A percentile compares a stretch with the other conserved stretches of the same genome.
phyloP scores from a whole-genome alignment of 306 rosid species.

The Fagus crenata region DNA sequence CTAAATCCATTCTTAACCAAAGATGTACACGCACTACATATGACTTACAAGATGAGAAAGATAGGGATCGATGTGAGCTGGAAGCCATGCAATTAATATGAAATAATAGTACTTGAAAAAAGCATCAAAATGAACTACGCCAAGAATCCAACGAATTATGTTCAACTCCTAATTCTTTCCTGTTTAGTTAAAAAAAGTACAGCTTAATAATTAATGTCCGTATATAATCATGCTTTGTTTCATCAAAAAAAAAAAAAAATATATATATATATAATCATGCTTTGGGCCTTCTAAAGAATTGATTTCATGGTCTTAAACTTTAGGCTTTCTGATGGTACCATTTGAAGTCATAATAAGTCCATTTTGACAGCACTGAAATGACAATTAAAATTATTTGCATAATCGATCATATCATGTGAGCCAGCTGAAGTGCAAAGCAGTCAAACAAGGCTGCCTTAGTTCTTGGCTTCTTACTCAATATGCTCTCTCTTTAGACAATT shows the following conservation, averaged over 20 bases:
- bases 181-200: neutral
- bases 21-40: neutral
- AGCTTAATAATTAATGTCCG: neutral
- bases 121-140: conserved; percentile 7
- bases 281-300: neutral
- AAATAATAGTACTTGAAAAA: neutral
- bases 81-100: conserved; percentile 12
- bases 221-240: neutral
- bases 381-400: too few species aligned
- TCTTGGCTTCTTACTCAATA: too few species aligned
- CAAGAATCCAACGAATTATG: conserved; percentile 11
- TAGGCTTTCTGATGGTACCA: neutral
- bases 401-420: too few species aligned
- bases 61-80: conserved; percentile 8
- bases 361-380: neutral
- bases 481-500: too few species aligned
- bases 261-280: neutral
- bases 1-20: neutral
- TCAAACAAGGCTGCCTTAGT: too few species aligned
- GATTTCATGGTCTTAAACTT: neutral
- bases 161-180: neutral
- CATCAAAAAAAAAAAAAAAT: too few species aligned
- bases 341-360: neutral
- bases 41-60: neutral
- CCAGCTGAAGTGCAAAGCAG: too few species aligned